Base-by-base conservation (phyloP, 768 basidiomycete species). In the Plicaturopsis crispa region DNA sequence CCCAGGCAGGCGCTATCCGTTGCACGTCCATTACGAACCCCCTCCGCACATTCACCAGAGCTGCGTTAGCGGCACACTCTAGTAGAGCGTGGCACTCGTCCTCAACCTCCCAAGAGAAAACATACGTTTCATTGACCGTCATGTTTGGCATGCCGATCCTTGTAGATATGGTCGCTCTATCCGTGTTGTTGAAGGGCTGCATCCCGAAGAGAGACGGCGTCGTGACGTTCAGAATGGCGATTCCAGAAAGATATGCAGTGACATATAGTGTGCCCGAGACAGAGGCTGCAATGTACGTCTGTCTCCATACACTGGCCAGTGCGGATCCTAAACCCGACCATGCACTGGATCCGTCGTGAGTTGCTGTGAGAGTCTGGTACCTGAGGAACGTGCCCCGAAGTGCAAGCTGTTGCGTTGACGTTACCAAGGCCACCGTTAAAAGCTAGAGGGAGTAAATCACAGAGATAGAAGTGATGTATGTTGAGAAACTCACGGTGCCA, bases 241-340 rank as follows among this genome's bases (percentile, higher is more conserved):
- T 44, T 11, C 35, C 43, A 2, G 18, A 24, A 3, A 53, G 38
- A 32, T 55, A 55, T 3, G 33, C 14, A 6, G 49, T n/a, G 4
- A 35, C 31, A 23, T 16, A 13, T 12, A 40, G 12, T 16, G 45
- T 22, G 6, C 18, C 18, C 1, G 4, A 24, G 1, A 44, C 39
- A 0, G 46, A 33, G 3, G 54, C 38, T 0, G 33, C 8, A 16
- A 55, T 19, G 10, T 39, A 35, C 11, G 35, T 47, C 40, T 55
- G 54, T 12, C 45, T 35, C 51, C 51, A 55, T 11, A 53, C 4
- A 4, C 13, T 20, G 4, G 11, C 10, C 16, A 47, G 41, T 0
- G 54, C 48, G 1, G 51, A 42, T 3, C 54, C 54, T 20, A 55
- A 37, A 4, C 54, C 54, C 1, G 35, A 35, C 53, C 53, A 55